Conservation (phyloP, 345 rosid genomes). For the Theobroma cacao region DNA sequence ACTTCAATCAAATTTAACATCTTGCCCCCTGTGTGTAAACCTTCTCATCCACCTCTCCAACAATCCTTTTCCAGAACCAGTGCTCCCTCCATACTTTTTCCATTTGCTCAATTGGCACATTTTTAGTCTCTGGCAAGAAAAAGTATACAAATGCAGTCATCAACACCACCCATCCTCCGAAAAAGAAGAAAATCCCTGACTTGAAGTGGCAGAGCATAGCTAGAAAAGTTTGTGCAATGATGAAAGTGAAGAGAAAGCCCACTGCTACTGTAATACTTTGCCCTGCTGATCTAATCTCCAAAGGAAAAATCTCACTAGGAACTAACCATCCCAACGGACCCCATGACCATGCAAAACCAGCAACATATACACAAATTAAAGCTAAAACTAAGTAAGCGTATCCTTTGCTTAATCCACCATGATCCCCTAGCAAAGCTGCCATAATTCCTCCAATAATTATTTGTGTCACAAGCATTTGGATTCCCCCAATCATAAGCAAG, state of each 20-base stretch:
- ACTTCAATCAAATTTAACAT: no score
- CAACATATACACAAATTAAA: constrained; percentile 45
- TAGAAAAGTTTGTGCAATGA: constrained; percentile 53
- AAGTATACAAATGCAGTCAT: constrained; percentile 50
- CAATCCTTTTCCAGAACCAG: constrained; percentile 44
- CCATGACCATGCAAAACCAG: constrained; percentile 68
- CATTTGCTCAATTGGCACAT: constrained; percentile 54
- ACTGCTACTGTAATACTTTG: constrained; percentile 59
- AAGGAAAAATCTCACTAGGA: constrained; percentile 56
- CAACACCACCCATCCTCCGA: constrained; percentile 41
- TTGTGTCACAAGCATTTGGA: constrained; percentile 64
- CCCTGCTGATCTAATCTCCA: constrained; percentile 56
- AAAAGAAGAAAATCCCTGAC: constrained; percentile 60
- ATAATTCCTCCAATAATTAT: constrained; percentile 40
- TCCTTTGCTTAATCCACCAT: constrained; percentile 28
- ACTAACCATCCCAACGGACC: constrained; percentile 71
- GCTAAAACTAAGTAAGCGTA: constrained; percentile 30
- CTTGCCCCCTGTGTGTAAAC: constrained; percentile 20
- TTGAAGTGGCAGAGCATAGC: constrained; percentile 57
- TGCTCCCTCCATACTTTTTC: constrained; percentile 50
- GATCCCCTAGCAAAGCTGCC: constrained; percentile 49
- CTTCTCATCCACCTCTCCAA: constrained; percentile 21
- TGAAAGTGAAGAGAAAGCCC: constrained; percentile 46
- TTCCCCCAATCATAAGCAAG: constrained; percentile 50
- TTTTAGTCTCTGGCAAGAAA: constrained; percentile 56